Conservation (phyloP, 1,284 basidiomycete species). For the Rhodotorula sp. region DNA sequence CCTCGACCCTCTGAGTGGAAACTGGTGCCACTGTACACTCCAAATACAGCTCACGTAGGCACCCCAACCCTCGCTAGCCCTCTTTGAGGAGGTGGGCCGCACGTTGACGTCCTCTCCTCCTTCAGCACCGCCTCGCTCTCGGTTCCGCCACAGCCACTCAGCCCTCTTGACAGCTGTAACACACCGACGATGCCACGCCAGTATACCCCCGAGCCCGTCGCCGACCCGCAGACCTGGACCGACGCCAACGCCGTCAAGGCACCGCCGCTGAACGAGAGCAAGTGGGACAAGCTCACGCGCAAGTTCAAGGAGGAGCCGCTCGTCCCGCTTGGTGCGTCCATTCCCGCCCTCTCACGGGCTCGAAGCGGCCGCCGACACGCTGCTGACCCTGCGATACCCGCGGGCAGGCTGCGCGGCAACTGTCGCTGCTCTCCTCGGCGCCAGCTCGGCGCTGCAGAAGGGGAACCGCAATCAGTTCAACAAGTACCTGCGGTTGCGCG, state of each 20-base stretch:
- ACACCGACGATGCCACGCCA: conserved; percentile 17
- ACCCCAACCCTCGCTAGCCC: not conserved
- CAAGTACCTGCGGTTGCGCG: conserved; percentile 44
- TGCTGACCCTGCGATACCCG: conserved; percentile 4
- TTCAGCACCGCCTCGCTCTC: not conserved
- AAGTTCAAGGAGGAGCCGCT: conserved; percentile 47
- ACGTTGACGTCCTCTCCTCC: not conserved
- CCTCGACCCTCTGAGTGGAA: not conserved
- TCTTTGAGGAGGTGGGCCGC: not conserved
- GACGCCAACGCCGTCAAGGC: conserved; percentile 4
- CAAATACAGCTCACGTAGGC: not conserved
- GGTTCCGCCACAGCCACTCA: not conserved
- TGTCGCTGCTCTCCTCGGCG: conserved; percentile 43
- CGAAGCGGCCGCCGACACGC: too few species aligned
- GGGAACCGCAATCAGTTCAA: conserved; percentile 47
- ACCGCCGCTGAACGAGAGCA: conserved; percentile 15
- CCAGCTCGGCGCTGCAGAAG: conserved; percentile 44
- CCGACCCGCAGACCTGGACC: conserved; percentile 6
- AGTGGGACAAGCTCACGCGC: conserved; percentile 35
- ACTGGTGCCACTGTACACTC: not conserved
- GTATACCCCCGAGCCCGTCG: conserved; percentile 38
- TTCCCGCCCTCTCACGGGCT: not conserved
- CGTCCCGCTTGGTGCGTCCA: conserved; percentile 43
- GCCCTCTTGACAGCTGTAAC: too few species aligned
- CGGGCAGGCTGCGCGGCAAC: conserved; percentile 43